phyloP scores from a whole-genome alignment of 2,329 filamentous ascomycete genomes.

The Elsinoe fawcettii region DNA sequence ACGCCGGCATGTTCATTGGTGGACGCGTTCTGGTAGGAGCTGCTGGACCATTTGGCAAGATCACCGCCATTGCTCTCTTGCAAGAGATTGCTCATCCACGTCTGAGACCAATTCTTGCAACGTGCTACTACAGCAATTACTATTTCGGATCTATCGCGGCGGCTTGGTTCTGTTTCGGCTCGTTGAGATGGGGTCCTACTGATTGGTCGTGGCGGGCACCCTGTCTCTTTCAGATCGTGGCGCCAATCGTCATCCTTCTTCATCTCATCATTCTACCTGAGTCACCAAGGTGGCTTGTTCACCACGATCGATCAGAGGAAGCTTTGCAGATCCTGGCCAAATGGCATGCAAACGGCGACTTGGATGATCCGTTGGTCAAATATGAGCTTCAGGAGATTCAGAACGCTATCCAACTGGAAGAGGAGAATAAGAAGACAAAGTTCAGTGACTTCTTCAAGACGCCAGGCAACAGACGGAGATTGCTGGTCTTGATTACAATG shows the following conservation, averaged over 20 bases:
- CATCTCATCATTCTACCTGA: slow-evolving; percentile 59
- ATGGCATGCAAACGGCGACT: slow-evolving; percentile 55
- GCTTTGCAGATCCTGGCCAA: slow-evolving; percentile 53
- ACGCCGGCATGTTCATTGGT: slow-evolving; percentile 27
- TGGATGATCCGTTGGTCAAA: slow-evolving; percentile 53
- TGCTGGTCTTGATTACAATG: slow-evolving; percentile 43
- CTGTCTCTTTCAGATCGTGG: slow-evolving; percentile 43
- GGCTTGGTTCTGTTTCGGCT: slow-evolving; percentile 57
- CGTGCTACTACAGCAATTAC: slow-evolving; percentile 40
- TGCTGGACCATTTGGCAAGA: slow-evolving; percentile 29
- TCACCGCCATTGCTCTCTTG: slow-evolving; percentile 33
- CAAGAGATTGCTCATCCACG: slow-evolving; percentile 40
- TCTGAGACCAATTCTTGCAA: slow-evolving; percentile 31
- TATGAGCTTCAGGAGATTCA: slow-evolving; percentile 61
- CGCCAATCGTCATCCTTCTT: slow-evolving; percentile 33
- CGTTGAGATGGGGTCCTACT: slow-evolving; percentile 43
- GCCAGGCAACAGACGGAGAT: slow-evolving; percentile 45
- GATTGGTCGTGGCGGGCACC: slow-evolving; percentile 47
- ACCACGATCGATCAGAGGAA: slow-evolving; percentile 55
- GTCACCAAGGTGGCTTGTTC: slow-evolving; percentile 57
- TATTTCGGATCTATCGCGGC: slow-evolving; percentile 52
- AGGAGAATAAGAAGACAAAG: slow-evolving; percentile 30
- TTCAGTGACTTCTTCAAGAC: slow-evolving; percentile 55
- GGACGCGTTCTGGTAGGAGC: slow-evolving; percentile 33
- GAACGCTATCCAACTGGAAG: slow-evolving; percentile 54